Base-by-base conservation (phyloP, 2,329 filamentous ascomycete species). In the Paraconiothyrium sp. region DNA sequence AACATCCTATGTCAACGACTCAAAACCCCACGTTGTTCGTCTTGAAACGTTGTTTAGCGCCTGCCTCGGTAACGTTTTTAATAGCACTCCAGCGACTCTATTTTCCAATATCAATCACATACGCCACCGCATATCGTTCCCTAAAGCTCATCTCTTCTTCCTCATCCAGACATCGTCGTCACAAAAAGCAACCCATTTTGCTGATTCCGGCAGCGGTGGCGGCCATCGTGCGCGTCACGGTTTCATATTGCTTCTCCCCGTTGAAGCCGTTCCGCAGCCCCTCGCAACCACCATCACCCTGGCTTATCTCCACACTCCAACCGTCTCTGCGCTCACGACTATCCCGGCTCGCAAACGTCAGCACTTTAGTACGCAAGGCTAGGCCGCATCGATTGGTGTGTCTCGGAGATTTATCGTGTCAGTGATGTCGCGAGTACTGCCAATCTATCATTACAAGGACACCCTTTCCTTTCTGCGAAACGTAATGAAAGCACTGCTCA, bases 221-320 rank as follows among this genome's bases (percentile, higher is more conserved):
- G 22, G n/a, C n/a, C 16, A 37, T 16, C 24, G 11, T 20, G 16
- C 27, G 34, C 6, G 35, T 44, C 24, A 46, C 37, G 16, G 52
- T 55, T 54, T 55, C 52, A 46, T 30, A 46, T 46, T 55, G 11
- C 39, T 55, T 35, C 16, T 52, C 22, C n/a, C 32, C 16, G 32
- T 24, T 30, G 37, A 3, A 16, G 37, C 37, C 37, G 50, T 54
- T 34, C 22, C 24, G n/a, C 52, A 9, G 11, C 24, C 37, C 20
- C 27, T 30, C 2, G 34, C 39, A 10, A 20, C 14, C 13, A 30
- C 50, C 14, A 34, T 44, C 52, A 46, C 39, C 10, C 39, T 55
- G 35, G 35, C 24, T 16, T 8, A 27, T 20, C 39, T 44, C 39
- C 39, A 55, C 52, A 55, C 27, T 34, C 39, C 24, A 46, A 20